Evolutionary conservation across 2,329 filamentous ascomycete species (phyloP).

Genomic region (Pestalotiopsis sp.): DNA sequence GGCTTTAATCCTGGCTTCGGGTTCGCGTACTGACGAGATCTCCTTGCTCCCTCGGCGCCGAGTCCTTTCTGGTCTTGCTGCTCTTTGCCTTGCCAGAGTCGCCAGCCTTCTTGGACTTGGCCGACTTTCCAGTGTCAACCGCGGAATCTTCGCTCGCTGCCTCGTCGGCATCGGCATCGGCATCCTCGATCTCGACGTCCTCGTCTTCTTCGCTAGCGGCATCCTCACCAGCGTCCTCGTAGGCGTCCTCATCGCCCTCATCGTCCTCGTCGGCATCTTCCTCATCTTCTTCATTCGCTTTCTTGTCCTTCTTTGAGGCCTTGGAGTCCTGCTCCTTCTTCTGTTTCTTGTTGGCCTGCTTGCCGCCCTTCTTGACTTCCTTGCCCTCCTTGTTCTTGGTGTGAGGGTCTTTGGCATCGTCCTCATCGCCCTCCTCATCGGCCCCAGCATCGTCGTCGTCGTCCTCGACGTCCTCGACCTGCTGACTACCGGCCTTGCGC

Average conservation of each 20-base stretch:
- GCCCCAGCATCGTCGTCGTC: conserved; percentile 5
- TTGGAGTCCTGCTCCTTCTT: conserved; percentile 23
- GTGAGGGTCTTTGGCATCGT: conserved; percentile 12
- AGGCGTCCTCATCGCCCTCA: conserved; percentile 18
- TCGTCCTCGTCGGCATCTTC: conserved; percentile 22
- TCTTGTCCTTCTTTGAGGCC: conserved; percentile 10
- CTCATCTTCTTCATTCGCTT: conserved; percentile 13
- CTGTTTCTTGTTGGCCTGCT: conserved; percentile 28
- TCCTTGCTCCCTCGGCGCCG: conserved; percentile 18
- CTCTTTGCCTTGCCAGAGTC: conserved; percentile 2
- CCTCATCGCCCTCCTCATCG: conserved; percentile 34
- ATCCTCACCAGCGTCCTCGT: background rate
- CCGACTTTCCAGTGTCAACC: background rate
- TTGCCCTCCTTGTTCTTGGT: conserved; percentile 21
- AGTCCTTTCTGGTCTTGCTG: conserved; percentile 17
- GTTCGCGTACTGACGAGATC: conserved; percentile 25
- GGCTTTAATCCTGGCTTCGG: conserved; percentile 20
- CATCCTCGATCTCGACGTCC: conserved; percentile 4
- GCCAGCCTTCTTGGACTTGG: conserved; percentile 2
- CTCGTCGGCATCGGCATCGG: background rate
- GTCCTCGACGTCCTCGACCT: conserved; percentile 6
- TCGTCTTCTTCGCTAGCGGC: conserved; percentile 13
- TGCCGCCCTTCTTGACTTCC: conserved; percentile 19
- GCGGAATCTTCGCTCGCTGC: background rate
- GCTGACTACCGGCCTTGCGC: conserved; percentile 24